Evolutionary conservation across 73 alveolate genomes (phyloP).

Genomic region (Paramecium biaurelia): DNA sequence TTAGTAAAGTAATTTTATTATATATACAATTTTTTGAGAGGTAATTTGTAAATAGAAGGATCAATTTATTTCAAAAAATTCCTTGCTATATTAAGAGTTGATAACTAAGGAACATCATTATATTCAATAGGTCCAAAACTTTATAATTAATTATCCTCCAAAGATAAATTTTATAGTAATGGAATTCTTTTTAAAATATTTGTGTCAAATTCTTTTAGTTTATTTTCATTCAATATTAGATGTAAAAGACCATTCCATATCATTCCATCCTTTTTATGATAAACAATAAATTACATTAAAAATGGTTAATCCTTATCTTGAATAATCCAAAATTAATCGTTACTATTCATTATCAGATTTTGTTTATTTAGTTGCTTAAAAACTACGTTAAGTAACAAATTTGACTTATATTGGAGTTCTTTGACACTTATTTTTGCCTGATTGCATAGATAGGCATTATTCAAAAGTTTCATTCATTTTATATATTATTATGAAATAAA

Average conservation of each 20-base stretch:
- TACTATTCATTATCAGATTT: not conserved
- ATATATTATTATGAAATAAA: not conserved
- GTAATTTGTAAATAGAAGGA: not conserved
- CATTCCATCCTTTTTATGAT: not conserved
- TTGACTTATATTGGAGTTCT: not conserved
- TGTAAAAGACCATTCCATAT: not conserved
- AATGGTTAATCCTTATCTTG: not conserved
- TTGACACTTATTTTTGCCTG: not conserved
- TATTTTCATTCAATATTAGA: not conserved
- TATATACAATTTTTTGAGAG: not conserved
- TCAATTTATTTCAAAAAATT: not conserved
- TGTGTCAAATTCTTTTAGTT: not conserved
- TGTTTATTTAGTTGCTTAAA: not conserved
- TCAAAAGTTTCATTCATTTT: conserved; percentile 7
- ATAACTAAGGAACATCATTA: not conserved
- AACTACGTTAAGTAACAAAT: not conserved
- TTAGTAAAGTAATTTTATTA: not conserved
- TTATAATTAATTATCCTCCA: not conserved
- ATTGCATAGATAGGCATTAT: not conserved
- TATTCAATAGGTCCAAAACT: not conserved
- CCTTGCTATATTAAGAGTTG: not conserved
- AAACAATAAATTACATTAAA: not conserved
- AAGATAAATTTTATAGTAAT: not conserved
- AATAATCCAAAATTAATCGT: not conserved
- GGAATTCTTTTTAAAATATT: not conserved